phyloP scores from a whole-genome alignment of 805 yeast genomes.

The Kazachstania kunashirensis region DNA sequence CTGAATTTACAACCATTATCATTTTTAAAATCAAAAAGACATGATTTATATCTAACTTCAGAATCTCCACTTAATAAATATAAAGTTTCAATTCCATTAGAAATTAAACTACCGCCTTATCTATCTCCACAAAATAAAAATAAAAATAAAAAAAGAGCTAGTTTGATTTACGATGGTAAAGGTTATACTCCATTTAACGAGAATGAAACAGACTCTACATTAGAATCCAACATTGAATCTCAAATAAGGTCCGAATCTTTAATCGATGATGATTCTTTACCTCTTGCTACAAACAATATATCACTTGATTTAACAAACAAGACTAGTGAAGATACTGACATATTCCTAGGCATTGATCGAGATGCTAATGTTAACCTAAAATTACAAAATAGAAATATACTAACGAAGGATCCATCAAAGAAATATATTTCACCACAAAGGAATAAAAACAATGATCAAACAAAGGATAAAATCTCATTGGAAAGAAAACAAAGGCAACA shows the following conservation, averaged over 20 bases:
- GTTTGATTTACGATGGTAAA: conserved; percentile 32
- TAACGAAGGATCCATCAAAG: conserved; percentile 4
- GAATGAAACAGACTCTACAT: background rate
- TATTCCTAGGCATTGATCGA: conserved; percentile 23
- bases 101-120: conserved; percentile 31
- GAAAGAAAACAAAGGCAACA: no score
- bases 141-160: conserved; percentile 18
- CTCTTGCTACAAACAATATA: conserved; percentile 22
- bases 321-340: conserved; percentile 13
- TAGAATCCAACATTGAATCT: background rate
- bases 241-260: conserved; percentile 1
- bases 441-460: background rate
- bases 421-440: background rate
- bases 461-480: background rate
- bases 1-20: conserved; percentile 9
- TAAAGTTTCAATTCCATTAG: conserved; percentile 32
- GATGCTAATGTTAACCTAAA: conserved; percentile 28
- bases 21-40: conserved; percentile 3
- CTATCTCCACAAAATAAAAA: conserved; percentile 29
- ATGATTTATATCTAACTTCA: conserved; percentile 27
- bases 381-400: conserved; percentile 21
- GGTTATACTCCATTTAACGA: conserved; percentile 26
- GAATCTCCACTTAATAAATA: conserved; percentile 30
- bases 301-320: conserved; percentile 16
- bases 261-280: conserved; percentile 16